A percentile compares a stretch with the other conserved stretches of the same genome.
These are phyloP conservation scores for Sindora glabra DNA, from an alignment of 306 rosid genomes.

Conservation along the genomic window DNA sequence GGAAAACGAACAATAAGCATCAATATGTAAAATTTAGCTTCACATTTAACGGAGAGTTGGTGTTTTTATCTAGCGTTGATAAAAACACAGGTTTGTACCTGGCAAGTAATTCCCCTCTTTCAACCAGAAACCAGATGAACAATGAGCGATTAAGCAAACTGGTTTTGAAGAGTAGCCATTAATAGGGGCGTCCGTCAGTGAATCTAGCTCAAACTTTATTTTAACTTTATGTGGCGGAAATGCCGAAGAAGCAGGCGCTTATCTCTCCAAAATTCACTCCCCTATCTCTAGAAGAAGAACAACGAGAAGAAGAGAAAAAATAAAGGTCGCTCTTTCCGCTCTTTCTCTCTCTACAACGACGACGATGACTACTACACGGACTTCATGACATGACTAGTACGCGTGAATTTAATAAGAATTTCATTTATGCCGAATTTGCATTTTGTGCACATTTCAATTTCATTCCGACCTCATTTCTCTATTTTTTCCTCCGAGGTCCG, in stretches of 20 bases:
- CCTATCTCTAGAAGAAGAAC: conserved; percentile 15
- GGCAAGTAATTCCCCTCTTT: background rate
- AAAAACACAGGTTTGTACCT: background rate
- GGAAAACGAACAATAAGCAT: background rate
- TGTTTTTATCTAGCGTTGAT: background rate
- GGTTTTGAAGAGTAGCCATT: background rate
- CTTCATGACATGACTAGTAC: conserved; percentile 67
- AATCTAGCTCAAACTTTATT: conserved; percentile 20
- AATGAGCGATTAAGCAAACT: conserved; percentile 14
- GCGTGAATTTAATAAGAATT: conserved; percentile 78
- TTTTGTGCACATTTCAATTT: conserved; percentile 72
- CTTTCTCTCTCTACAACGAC: conserved; percentile 30
- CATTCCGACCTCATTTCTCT: conserved; percentile 91
- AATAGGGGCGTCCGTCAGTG: conserved; percentile 3
- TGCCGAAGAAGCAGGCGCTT: conserved; percentile 56
- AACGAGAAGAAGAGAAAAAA: conserved; percentile 7
- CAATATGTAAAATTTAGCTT: background rate
- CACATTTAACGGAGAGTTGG: background rate
- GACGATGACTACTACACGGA: conserved; percentile 65
- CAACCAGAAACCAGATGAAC: background rate
- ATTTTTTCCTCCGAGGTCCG: conserved; percentile 12
- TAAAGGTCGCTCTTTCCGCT: conserved; percentile 3
- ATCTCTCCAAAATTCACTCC: conserved; percentile 26
- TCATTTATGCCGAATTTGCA: conserved; percentile 45
- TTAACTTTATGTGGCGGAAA: conserved; percentile 48